Evolutionary conservation across 2,329 filamentous ascomycete genomes (phyloP).

Genomic region (Colletotrichum karsti): DNA sequence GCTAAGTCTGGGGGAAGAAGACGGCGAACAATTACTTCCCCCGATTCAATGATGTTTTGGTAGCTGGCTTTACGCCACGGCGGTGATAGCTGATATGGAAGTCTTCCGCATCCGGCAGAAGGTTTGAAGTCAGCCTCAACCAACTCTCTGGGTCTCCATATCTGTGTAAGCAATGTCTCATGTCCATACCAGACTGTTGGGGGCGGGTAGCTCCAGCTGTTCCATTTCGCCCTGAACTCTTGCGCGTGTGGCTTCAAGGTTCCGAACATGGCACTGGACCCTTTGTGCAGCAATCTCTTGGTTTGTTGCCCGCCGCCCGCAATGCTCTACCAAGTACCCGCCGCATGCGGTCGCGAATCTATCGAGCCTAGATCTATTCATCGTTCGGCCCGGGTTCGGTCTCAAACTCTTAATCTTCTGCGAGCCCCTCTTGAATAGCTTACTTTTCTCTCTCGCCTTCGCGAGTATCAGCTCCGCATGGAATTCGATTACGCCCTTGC

Average conservation of each 20-base stretch:
- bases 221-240: neutral
- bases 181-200: neutral
- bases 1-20: neutral
- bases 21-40: neutral
- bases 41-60: neutral
- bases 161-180: neutral
- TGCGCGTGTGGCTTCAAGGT: slow-evolving; percentile 10
- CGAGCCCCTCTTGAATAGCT: neutral
- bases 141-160: neutral
- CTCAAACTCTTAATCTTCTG: neutral
- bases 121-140: neutral
- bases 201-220: neutral
- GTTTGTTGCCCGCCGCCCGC: neutral
- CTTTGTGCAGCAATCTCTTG: neutral
- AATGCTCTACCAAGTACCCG: neutral
- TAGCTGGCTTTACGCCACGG: neutral
- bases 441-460: too few species aligned
- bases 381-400: neutral
- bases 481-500: too few species aligned
- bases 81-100: neutral
- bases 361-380: neutral
- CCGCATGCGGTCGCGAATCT: slow-evolving; percentile 11
- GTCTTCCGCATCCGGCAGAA: neutral
- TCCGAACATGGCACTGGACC: neutral
- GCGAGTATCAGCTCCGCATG: too few species aligned